Conservation (phyloP, 345 rosid genomes). For the Erodium maritimum region DNA sequence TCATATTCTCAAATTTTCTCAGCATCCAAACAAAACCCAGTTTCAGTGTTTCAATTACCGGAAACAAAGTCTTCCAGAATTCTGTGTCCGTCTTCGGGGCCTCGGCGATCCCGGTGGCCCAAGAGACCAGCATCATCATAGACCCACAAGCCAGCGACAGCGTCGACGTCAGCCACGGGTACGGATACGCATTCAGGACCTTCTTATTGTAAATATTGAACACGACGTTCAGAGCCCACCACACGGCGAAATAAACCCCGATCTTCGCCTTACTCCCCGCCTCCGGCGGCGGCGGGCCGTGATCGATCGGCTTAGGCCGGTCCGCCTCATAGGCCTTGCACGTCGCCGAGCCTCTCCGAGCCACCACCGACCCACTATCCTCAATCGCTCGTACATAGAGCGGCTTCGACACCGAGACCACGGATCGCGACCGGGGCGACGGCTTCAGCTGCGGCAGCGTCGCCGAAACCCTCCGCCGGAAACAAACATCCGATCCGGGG, state of each 20-base stretch:
- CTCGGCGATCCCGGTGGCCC: conserved; percentile 80
- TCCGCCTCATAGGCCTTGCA: conserved; percentile 87
- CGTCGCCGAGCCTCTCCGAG: conserved; percentile 15
- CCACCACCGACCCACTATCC: conserved; percentile 15
- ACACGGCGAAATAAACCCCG: conserved; percentile 81
- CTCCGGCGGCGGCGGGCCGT: conserved; percentile 25
- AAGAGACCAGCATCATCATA: conserved; percentile 84
- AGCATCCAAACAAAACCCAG: conserved; percentile 20
- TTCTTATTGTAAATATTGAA: conserved; percentile 96
- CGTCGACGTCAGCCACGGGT: conserved; percentile 95
- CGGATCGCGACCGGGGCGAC: conserved; percentile 13
- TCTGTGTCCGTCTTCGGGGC: conserved; percentile 76
- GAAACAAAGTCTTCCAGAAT: conserved; percentile 90
- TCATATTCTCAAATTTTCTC: no score
- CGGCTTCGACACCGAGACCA: conserved; percentile 45
- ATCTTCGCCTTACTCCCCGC: conserved; percentile 57
- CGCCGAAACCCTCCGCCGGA: conserved; percentile 19
- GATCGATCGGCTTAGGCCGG: conserved; percentile 44
- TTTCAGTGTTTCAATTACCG: conserved; percentile 63
- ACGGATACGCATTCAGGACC: conserved; percentile 92
- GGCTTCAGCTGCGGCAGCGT: conserved; percentile 17
- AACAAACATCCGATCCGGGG: conserved; percentile 28
- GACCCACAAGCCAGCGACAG: conserved; percentile 91
- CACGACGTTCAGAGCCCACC: conserved; percentile 97
- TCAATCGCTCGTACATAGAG: conserved; percentile 41